These are phyloP conservation scores for Salisapilia sapeloensis DNA, from an alignment of 352 stramenopile species.

Conservation along the genomic window DNA sequence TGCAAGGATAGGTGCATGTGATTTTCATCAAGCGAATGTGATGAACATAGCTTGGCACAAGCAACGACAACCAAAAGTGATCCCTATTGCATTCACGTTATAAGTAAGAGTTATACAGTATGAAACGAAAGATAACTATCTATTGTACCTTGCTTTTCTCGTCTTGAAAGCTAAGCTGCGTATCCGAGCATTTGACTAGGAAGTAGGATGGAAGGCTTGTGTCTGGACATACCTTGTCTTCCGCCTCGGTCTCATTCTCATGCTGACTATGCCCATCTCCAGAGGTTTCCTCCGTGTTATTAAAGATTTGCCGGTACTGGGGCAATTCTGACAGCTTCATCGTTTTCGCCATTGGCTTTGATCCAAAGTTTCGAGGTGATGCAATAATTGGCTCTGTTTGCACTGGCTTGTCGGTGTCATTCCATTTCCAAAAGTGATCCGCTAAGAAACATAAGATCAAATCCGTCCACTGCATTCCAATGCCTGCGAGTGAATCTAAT, in stretches of 20 bases:
- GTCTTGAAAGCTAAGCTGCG: conserved; percentile 64
- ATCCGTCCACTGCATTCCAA: no score
- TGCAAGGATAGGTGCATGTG: conserved; percentile 40
- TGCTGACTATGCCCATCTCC: conserved; percentile 1
- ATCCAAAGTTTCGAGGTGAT: no score
- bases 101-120: neutral
- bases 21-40: conserved; percentile 20
- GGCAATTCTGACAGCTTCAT: conserved; percentile 4
- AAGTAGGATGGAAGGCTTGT: conserved; percentile 42
- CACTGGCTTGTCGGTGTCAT: no score
- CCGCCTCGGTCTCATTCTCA: no score
- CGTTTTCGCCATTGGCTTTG: conserved; percentile 2
- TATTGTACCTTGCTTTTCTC: conserved; percentile 27
- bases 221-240: no score
- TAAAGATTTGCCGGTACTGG: conserved; percentile 4
- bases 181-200: conserved; percentile 60
- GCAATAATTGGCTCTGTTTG: no score
- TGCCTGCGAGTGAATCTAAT: no score
- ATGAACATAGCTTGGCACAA: conserved; percentile 34
- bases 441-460: no score
- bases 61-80: conserved; percentile 48
- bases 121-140: neutral
- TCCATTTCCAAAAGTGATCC: no score
- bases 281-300: conserved; percentile 7
- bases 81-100: conserved; percentile 10